Percentiles rank a stretch among this genome's conserved stretches.
Evolutionary conservation across 495 filamentous ascomycete genomes (phyloP).

Genomic region (Immersiella caudata): DNA sequence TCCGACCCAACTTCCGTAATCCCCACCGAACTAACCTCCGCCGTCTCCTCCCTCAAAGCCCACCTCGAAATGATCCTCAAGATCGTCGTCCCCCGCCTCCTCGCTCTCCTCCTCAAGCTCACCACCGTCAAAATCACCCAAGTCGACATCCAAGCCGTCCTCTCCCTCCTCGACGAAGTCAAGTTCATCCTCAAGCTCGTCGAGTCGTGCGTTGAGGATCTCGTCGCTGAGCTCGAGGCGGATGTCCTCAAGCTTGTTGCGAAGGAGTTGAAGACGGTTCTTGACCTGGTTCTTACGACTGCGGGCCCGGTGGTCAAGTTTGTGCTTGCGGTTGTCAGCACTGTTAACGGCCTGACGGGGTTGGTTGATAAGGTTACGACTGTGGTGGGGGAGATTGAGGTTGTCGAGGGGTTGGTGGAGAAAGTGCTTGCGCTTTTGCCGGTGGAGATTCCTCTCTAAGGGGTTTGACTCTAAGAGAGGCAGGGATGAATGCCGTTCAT

Average conservation of each 20-base stretch:
- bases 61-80: conserved; percentile 16
- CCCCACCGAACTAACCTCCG: not conserved
- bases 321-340: not conserved
- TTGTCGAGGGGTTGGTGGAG: not conserved
- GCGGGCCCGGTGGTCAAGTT: not conserved
- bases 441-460: not conserved
- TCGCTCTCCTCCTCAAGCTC: conserved; percentile 4
- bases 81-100: not conserved
- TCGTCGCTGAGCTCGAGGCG: conserved; percentile 7
- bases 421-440: not conserved
- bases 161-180: conserved; percentile 18
- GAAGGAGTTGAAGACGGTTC: not conserved
- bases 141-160: conserved; percentile 17
- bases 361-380: not conserved
- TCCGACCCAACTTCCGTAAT: not conserved
- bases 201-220: conserved; percentile 16
- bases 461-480: not conserved
- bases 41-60: not conserved
- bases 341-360: not conserved
- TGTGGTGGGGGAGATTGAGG: not conserved
- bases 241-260: not conserved
- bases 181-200: conserved; percentile 12
- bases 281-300: not conserved
- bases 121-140: not conserved
- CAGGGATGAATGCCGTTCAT: not conserved